Evolutionary conservation across 2,329 filamentous ascomycete species (phyloP).

Genomic region (Monilinia laxa): DNA sequence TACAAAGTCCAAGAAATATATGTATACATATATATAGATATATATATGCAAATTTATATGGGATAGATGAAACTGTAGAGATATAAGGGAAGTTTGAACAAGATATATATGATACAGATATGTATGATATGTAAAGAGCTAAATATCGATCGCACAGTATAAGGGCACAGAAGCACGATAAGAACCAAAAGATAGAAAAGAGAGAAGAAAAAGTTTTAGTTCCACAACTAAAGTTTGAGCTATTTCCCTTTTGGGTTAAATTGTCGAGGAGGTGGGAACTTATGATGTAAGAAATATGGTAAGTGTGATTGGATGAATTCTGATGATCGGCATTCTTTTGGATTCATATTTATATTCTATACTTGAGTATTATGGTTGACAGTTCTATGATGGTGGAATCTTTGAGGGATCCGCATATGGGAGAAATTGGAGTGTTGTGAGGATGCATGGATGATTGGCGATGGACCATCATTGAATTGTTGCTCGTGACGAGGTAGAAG

Average conservation of each 20-base stretch:
- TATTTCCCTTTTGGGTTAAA: conserved; percentile 34
- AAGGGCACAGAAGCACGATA: neutral
- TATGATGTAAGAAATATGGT: conserved; percentile 7
- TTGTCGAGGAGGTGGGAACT: conserved; percentile 31
- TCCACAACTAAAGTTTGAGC: conserved; percentile 5
- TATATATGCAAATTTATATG: too few relatives aligned
- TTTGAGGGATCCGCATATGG: too few relatives aligned
- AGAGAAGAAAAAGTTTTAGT: conserved; percentile 8
- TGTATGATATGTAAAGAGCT: neutral
- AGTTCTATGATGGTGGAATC: too few relatives aligned
- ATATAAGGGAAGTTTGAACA: neutral
- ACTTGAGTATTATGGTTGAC: too few relatives aligned
- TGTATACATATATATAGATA: neutral
- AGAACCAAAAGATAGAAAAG: conserved; percentile 8
- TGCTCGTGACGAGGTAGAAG: too few relatives aligned
- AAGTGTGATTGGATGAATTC: neutral
- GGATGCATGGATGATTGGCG: neutral
- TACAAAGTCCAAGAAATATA: neutral
- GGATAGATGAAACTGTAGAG: too few relatives aligned
- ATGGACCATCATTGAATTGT: too few relatives aligned
- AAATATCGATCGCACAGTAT: neutral
- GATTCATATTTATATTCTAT: neutral
- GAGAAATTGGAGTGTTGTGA: too few relatives aligned
- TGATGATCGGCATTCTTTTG: neutral
- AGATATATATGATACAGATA: too few relatives aligned